Conservation (phyloP, 2,329 filamentous ascomycete species). For the Furcasterigmium sp. region DNA sequence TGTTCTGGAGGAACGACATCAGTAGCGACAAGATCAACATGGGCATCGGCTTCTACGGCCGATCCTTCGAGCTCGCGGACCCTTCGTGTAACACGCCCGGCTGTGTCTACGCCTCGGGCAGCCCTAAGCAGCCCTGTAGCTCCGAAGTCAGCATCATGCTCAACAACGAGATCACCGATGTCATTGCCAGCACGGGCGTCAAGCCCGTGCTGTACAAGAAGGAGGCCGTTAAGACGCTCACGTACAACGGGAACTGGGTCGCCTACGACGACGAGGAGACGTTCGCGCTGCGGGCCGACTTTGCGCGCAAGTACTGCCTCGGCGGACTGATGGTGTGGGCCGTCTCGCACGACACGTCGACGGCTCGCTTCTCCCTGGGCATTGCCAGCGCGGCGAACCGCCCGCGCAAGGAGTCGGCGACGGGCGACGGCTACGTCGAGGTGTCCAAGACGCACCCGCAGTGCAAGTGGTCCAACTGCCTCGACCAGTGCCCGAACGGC, state of each 20-base stretch:
- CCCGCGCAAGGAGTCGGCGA: neutral
- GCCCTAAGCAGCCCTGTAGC: constrained; percentile 12
- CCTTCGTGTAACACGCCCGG: constrained; percentile 12
- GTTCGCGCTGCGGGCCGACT: constrained; percentile 11
- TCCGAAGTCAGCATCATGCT: constrained; percentile 13
- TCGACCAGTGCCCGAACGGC: neutral
- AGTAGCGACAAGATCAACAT: constrained; percentile 33
- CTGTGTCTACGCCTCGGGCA: constrained; percentile 12
- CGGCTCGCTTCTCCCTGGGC: neutral
- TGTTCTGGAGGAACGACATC: constrained; percentile 41
- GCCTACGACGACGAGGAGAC: constrained; percentile 20
- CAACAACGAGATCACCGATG: constrained; percentile 18
- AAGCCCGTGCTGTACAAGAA: constrained; percentile 11
- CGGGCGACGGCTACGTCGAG: neutral
- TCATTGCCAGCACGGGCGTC: constrained; percentile 10
- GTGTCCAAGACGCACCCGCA: neutral
- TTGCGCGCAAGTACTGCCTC: constrained; percentile 16
- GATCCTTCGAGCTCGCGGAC: constrained; percentile 8
- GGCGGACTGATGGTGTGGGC: constrained; percentile 20
- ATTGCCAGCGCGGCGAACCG: neutral
- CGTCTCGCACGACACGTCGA: constrained; percentile 4
- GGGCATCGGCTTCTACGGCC: constrained; percentile 38
- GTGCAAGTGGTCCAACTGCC: neutral
- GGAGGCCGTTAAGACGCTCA: constrained; percentile 20
- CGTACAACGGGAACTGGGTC: constrained; percentile 20